These are phyloP conservation scores for Tetracentron sinense DNA, from an alignment of 164 flowering plant species.

Conservation along the genomic window DNA sequence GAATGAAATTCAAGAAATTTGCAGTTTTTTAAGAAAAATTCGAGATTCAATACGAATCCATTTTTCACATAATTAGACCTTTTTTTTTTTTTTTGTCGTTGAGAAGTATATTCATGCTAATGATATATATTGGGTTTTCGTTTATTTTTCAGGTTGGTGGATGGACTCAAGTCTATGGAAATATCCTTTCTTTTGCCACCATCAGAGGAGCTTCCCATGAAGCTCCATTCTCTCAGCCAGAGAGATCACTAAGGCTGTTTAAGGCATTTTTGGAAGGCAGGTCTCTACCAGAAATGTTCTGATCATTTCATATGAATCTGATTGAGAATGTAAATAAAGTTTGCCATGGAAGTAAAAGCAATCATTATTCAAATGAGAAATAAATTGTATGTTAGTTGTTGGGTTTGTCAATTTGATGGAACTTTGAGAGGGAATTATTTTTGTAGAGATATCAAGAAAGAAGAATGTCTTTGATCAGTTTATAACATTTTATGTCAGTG, in stretches of 20 bases:
- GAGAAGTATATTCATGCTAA: neutral
- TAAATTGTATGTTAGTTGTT: too few species aligned
- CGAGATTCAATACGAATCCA: neutral
- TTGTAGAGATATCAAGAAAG: too few species aligned
- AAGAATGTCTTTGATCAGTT: too few species aligned
- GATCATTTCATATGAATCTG: slow-evolving; percentile 5
- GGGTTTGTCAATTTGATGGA: too few species aligned
- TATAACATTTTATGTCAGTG: too few species aligned
- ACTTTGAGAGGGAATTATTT: too few species aligned
- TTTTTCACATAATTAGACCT: too few species aligned
- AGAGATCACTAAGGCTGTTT: slow-evolving; percentile 46
- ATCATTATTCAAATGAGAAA: too few species aligned
- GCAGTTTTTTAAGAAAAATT: neutral
- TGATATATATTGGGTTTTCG: neutral
- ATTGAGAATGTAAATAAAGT: too few species aligned
- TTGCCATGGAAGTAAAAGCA: too few species aligned
- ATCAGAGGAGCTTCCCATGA: slow-evolving; percentile 57
- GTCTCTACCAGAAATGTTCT: slow-evolving; percentile 32
- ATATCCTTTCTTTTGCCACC: slow-evolving; percentile 44
- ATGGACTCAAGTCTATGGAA: slow-evolving; percentile 55
- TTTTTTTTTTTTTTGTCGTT: neutral
- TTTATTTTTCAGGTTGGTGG: slow-evolving; percentile 48
- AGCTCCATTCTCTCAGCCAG: slow-evolving; percentile 56
- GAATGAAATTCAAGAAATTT: neutral
- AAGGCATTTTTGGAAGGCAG: slow-evolving; percentile 36